Base-by-base conservation (phyloP, 495 filamentous ascomycete genomes). In the Elaphomyces granulatus region DNA sequence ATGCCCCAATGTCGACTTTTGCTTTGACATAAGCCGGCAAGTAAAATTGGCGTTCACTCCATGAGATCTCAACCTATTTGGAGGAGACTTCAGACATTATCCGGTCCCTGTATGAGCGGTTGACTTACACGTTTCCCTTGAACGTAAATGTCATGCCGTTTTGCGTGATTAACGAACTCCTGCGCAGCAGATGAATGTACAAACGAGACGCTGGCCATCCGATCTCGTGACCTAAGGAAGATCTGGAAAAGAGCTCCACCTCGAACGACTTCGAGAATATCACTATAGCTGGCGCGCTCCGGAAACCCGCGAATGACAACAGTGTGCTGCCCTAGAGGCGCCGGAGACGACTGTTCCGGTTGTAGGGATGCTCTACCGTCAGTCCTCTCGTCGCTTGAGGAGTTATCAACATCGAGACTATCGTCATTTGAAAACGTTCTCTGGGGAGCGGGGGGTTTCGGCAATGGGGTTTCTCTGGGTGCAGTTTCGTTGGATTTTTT, bases 11-110 rank as follows among this genome's bases (percentile, higher is more conserved):
- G 31, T 61, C 58, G 33, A 86, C 75, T 54, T 81, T 80, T 51
- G 70, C 66, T 2, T 71, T 69, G 32, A 87, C 68, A 50, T 83
- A 76, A 1, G 63, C 64, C 1, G 75, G 71, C 8, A 88, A 59
- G 23, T 72, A 65, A 49, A 80, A 87, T 55, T 87, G 83, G 2
- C 78, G 72, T 37, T 84, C 76, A 32, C 69, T 74, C 82, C 82
- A 87, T 20, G 64, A 62, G 37, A 81, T 63, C 18, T 82, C 75
- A 40, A 83, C 56, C 82, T 87, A 33, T 43, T n/a, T 3, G 6
- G 23, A 39, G 21, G 3, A n/a, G 14, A 8, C 20, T 40, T 53
- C 35, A 51, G 46, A n/a, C 35, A 53, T 10, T 15, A 19, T 37
- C 14, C 19, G 16, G 23, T 41, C 7, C 32, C 55, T 39, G 37